Percentiles rank a stretch among this genome's conserved stretches.
phyloP scores from a whole-genome alignment of 768 basidiomycete genomes.

The Lactifluus echinatus region DNA sequence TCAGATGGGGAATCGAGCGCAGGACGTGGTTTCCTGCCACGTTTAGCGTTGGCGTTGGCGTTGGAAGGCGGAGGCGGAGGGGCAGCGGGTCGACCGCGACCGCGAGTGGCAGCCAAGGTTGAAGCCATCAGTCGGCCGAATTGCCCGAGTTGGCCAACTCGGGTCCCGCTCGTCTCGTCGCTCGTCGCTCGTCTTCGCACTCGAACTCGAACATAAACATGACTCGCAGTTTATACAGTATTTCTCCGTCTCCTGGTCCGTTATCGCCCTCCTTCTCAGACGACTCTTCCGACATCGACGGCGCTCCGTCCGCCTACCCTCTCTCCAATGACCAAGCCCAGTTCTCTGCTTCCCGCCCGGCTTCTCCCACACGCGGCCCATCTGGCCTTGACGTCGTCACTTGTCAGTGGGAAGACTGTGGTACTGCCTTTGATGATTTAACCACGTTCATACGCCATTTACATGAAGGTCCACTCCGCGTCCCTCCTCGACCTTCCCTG shows the following conservation, averaged over 20 bases:
- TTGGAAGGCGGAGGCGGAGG: too few species aligned
- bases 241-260: conserved; percentile 33
- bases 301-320: conserved; percentile 9
- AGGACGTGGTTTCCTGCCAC: conserved; percentile 18
- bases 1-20: conserved; percentile 4
- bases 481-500: background rate
- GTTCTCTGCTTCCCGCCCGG: conserved; percentile 29
- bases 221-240: conserved; percentile 31
- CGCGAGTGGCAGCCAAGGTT: conserved; percentile 4
- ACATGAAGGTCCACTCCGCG: conserved; percentile 47
- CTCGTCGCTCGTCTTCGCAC: too few species aligned
- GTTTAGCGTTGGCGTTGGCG: conserved; percentile 10
- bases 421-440: conserved; percentile 60
- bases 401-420: conserved; percentile 83
- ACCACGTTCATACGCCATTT: conserved; percentile 76
- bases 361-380: conserved; percentile 29
- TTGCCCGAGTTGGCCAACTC: too few species aligned
- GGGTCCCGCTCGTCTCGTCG: too few species aligned
- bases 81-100: background rate
- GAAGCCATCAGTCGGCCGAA: background rate
- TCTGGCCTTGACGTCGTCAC: conserved; percentile 47
- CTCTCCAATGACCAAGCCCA: conserved; percentile 24
- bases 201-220: conserved; percentile 11
- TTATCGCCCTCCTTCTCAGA: conserved; percentile 34
- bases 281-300: conserved; percentile 21